Conservation (phyloP, 192 early-diverging fungal species). For the Chytriomyces confervae region DNA sequence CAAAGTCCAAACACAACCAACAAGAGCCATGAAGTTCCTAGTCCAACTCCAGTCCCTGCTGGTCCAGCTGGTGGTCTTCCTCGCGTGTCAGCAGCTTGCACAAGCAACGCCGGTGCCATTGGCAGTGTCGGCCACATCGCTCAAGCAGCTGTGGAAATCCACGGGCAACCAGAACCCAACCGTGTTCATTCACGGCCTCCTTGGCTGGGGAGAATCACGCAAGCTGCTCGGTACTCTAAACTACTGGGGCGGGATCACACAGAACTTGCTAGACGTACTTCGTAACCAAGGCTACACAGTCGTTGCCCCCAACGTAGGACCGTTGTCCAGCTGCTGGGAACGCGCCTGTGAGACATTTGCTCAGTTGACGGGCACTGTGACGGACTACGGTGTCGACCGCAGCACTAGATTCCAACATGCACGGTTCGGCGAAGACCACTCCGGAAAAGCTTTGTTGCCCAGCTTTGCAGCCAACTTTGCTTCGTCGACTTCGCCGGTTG, state of each 20-base stretch:
- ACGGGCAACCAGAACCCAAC: slow-evolving; percentile 34
- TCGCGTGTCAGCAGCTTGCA: too few relatives aligned
- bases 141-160: neutral
- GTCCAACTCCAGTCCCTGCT: too few relatives aligned
- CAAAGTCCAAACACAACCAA: too few relatives aligned
- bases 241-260: slow-evolving; percentile 35
- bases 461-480: neutral
- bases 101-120: too few relatives aligned
- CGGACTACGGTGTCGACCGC: slow-evolving; percentile 35
- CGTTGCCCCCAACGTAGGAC: slow-evolving; percentile 25
- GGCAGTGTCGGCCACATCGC: neutral
- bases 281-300: slow-evolving; percentile 34
- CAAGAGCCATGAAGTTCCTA: too few relatives aligned
- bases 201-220: slow-evolving; percentile 31
- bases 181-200: slow-evolving; percentile 36
- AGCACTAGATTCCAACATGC: slow-evolving; percentile 27
- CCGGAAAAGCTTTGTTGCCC: slow-evolving; percentile 23
- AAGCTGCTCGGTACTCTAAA: slow-evolving; percentile 15
- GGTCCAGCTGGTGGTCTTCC: too few relatives aligned
- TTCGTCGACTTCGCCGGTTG: neutral
- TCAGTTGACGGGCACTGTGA: slow-evolving; percentile 28
- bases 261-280: slow-evolving; percentile 20
- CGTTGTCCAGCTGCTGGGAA: slow-evolving; percentile 36
- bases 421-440: slow-evolving; percentile 35
- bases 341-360: slow-evolving; percentile 43